These are phyloP conservation scores for Zygnema cylindricum DNA, from an alignment of 139 green algal species.

Conservation along the genomic window DNA sequence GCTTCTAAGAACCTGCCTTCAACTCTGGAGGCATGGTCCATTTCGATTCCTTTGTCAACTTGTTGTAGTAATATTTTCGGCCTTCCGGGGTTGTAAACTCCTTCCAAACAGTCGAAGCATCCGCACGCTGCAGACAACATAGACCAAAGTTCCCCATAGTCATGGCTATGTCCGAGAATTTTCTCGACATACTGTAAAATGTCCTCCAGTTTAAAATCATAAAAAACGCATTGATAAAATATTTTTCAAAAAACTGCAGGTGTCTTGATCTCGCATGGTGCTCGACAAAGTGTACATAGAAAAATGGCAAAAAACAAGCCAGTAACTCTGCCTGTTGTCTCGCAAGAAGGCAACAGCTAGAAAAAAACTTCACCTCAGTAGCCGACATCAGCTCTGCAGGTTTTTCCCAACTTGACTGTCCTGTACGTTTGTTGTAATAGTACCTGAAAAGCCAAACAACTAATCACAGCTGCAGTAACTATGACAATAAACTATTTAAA, in stretches of 20 bases:
- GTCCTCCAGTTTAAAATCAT: too few relatives aligned
- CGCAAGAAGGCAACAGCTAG: not conserved
- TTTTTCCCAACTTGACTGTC: conserved; percentile 86
- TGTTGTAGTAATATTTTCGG: conserved; percentile 92
- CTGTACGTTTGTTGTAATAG: conserved; percentile 87
- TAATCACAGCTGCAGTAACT: too few relatives aligned
- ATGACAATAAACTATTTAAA: too few relatives aligned
- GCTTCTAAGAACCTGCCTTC: conserved; percentile 29
- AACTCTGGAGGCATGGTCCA: conserved; percentile 86
- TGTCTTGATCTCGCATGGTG: too few relatives aligned
- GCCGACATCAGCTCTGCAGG: conserved; percentile 78
- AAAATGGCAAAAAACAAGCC: too few relatives aligned
- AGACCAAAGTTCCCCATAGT: not conserved
- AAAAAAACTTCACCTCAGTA: conserved; percentile 38
- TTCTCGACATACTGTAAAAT: too few relatives aligned
- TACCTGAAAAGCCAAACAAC: conserved; percentile 69
- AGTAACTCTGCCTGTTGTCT: too few relatives aligned
- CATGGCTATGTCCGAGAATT: too few relatives aligned
- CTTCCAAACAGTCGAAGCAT: conserved; percentile 72
- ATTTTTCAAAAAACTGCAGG: too few relatives aligned
- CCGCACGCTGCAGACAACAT: conserved; percentile 37
- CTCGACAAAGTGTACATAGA: too few relatives aligned
- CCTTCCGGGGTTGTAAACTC: conserved; percentile 85
- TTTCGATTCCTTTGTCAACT: conserved; percentile 71
- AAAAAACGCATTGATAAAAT: too few relatives aligned